Evolutionary conservation across 129 eudicot species (phyloP).

Genomic region (Tagetes patula): DNA sequence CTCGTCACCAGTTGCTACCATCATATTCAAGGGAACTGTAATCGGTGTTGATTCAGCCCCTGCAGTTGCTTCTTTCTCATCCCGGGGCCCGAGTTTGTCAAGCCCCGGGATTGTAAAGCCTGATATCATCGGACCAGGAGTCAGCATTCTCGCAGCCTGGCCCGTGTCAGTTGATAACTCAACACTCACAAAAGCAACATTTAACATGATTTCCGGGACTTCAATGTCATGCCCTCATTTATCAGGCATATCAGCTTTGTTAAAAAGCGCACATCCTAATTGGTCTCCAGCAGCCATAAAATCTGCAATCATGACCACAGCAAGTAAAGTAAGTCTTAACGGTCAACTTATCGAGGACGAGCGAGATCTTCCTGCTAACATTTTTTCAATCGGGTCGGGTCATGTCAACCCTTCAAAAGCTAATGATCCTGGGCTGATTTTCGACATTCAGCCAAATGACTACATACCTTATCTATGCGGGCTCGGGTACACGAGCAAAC

Average conservation of each 20-base stretch:
- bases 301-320: constrained; percentile 44
- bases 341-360: constrained; percentile 34
- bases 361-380: constrained; percentile 27
- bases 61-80: constrained; percentile 36
- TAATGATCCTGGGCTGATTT: constrained; percentile 39
- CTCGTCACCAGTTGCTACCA: constrained; percentile 33
- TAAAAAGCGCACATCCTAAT: constrained; percentile 38
- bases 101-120: constrained; percentile 44
- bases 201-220: constrained; percentile 41
- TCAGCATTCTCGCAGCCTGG: constrained; percentile 46
- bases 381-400: constrained; percentile 37
- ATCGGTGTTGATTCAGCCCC: constrained; percentile 41
- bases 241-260: constrained; percentile 38
- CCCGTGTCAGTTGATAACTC: constrained; percentile 35
- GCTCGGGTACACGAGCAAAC: constrained; percentile 32
- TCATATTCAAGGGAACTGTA: constrained; percentile 38
- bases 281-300: constrained; percentile 47
- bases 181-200: constrained; percentile 28
- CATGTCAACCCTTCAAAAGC: constrained; percentile 39
- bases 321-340: constrained; percentile 8
- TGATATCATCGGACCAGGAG: constrained; percentile 39
- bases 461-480: constrained; percentile 43
- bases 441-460: constrained; percentile 32
- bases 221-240: constrained; percentile 53
- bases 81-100: constrained; percentile 38